These are phyloP conservation scores for Bimuria novae-zelandiae DNA, from an alignment of 2,329 filamentous ascomycete species.

Conservation along the genomic window DNA sequence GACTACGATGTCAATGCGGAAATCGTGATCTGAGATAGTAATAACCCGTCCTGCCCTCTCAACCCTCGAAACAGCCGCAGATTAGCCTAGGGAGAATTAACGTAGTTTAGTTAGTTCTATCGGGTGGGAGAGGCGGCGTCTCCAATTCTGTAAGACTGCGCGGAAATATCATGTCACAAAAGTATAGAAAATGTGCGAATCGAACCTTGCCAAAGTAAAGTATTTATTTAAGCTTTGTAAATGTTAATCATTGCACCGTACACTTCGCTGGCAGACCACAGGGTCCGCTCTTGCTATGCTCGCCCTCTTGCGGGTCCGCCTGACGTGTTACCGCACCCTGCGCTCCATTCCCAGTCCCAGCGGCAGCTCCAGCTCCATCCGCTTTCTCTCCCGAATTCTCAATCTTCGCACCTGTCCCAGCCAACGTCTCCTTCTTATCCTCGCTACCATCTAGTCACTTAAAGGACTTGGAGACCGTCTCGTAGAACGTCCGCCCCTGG, in stretches of 20 bases:
- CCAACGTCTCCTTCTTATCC: slow-evolving; percentile 8
- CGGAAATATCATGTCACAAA: no score
- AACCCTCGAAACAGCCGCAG: no score
- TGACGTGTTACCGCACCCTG: slow-evolving; percentile 11
- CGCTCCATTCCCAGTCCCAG: slow-evolving; percentile 12
- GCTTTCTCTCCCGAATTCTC: slow-evolving; percentile 9
- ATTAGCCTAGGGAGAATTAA: no score
- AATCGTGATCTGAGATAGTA: neutral
- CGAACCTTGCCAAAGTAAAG: neutral
- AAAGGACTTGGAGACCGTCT: slow-evolving; percentile 72
- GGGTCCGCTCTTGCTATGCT: slow-evolving; percentile 63
- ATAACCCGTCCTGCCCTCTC: neutral
- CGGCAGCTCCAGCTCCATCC: slow-evolving; percentile 8
- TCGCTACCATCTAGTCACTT: slow-evolving; percentile 76
- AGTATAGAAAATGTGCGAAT: no score
- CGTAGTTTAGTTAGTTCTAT: no score
- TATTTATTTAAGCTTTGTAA: neutral
- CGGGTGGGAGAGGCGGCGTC: no score
- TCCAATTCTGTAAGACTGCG: no score
- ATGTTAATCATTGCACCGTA: slow-evolving; percentile 51
- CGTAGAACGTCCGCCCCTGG: slow-evolving; percentile 87
- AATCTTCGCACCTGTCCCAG: neutral
- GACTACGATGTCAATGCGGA: neutral
- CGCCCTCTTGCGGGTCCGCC: slow-evolving; percentile 31
- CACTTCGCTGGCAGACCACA: slow-evolving; percentile 81